Percentiles rank a stretch among this genome's conserved stretches.
phyloP scores from a whole-genome alignment of 768 basidiomycete genomes.

The Kondoa malvinella region DNA sequence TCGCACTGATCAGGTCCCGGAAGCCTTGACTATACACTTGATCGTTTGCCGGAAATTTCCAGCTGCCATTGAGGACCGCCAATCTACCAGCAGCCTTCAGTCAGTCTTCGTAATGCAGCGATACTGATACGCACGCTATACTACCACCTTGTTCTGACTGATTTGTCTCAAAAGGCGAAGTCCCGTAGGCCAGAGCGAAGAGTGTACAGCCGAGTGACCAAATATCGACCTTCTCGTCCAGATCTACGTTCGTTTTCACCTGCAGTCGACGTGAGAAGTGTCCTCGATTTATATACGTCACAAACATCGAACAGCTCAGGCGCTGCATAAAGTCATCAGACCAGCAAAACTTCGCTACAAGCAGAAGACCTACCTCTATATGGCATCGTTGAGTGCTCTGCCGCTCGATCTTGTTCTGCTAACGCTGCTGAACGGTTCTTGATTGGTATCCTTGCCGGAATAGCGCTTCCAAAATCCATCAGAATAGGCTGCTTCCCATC shows the following conservation, averaged over 20 bases:
- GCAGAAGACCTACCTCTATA: too few species aligned
- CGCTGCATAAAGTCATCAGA: too few species aligned
- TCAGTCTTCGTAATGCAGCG: background rate
- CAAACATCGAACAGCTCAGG: constrained; percentile 80
- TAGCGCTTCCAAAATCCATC: constrained; percentile 93
- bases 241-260: constrained; percentile 60
- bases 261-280: background rate
- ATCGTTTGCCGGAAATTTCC: constrained; percentile 53
- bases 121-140: constrained; percentile 41
- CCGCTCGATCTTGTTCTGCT: constrained; percentile 87
- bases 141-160: constrained; percentile 87
- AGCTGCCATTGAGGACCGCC: constrained; percentile 87
- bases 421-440: constrained; percentile 72
- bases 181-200: constrained; percentile 82
- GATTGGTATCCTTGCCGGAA: constrained; percentile 67
- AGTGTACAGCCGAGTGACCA: constrained; percentile 92
- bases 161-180: constrained; percentile 86
- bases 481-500: constrained; percentile 68
- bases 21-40: constrained; percentile 75
- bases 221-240: constrained; percentile 68
- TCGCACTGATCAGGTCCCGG: constrained; percentile 60
- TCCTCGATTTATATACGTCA: background rate
- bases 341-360: too few species aligned
- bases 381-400: constrained; percentile 96
- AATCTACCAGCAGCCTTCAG: constrained; percentile 34